phyloP scores from a whole-genome alignment of 352 stramenopile species.

The Blastocystis sp. region DNA sequence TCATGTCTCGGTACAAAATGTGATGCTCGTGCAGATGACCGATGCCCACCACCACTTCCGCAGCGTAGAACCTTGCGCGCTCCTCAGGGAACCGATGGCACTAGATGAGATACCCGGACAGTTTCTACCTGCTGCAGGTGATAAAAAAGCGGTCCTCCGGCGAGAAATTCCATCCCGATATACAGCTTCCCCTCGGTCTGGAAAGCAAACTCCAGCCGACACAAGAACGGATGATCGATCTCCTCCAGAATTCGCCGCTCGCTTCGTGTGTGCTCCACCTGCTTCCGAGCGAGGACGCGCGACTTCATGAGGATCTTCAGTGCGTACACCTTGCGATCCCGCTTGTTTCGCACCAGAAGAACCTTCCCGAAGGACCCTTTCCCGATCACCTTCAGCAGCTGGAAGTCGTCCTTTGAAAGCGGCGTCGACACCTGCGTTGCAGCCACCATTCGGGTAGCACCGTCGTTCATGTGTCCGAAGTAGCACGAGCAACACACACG shows the following conservation, averaged over 20 bases:
- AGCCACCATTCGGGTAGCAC: constrained; percentile 16
- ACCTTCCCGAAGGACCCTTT: constrained; percentile 91
- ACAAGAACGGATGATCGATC: constrained; percentile 93
- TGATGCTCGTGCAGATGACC: constrained; percentile 84
- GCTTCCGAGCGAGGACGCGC: constrained; percentile 83
- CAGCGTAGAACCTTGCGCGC: constrained; percentile 83
- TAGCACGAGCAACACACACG: constrained; percentile 79
- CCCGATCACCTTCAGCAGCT: constrained; percentile 86
- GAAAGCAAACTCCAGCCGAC: constrained; percentile 91
- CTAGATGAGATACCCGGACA: not conserved
- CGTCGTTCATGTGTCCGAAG: constrained; percentile 73
- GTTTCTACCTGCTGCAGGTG: constrained; percentile 85
- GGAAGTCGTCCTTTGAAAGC: constrained; percentile 78
- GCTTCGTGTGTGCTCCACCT: constrained; percentile 90
- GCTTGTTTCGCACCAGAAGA: constrained; percentile 85
- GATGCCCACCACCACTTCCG: constrained; percentile 84
- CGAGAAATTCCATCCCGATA: constrained; percentile 94
- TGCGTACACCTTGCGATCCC: constrained; percentile 72
- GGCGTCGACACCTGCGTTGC: not conserved
- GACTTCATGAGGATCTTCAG: constrained; percentile 84
- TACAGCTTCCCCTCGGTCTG: constrained; percentile 93
- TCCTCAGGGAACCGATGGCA: constrained; percentile 82
- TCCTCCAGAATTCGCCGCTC: constrained; percentile 86
- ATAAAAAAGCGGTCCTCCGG: constrained; percentile 91
- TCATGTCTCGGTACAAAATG: constrained; percentile 89